phyloP scores from a whole-genome alignment of 805 yeast species.

The Candida sphagnicola region DNA sequence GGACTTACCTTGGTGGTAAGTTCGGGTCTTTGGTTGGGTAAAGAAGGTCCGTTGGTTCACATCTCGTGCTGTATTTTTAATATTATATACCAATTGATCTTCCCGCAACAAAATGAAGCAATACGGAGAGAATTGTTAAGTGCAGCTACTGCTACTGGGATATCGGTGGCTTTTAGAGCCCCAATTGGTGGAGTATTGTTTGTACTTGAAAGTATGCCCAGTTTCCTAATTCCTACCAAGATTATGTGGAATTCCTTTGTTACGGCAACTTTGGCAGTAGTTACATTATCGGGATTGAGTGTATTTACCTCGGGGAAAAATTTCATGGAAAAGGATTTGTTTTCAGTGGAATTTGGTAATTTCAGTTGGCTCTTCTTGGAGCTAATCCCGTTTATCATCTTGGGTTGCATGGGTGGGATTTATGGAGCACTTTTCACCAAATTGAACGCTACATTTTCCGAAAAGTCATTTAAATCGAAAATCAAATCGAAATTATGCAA shows the following conservation, averaged over 20 bases:
- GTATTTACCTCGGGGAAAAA: constrained; percentile 37
- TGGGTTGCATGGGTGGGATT: constrained; percentile 70
- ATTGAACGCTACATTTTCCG: constrained; percentile 35
- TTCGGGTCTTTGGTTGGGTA: constrained; percentile 79
- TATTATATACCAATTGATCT: constrained; percentile 20
- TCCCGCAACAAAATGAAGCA: constrained; percentile 46
- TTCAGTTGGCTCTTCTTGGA: constrained; percentile 72
- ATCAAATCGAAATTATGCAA: constrained; percentile 19
- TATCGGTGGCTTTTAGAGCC: constrained; percentile 79
- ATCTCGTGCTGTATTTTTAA: constrained; percentile 59
- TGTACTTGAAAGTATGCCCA: constrained; percentile 64
- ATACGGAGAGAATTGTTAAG: constrained; percentile 59
- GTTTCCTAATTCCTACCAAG: constrained; percentile 57
- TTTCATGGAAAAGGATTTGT: constrained; percentile 44
- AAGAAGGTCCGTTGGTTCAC: constrained; percentile 85
- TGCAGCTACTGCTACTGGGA: constrained; percentile 81
- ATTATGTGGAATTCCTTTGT: constrained; percentile 84
- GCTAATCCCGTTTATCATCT: constrained; percentile 61
- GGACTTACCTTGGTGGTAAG: constrained; percentile 66
- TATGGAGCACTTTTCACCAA: constrained; percentile 54
- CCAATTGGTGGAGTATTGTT: constrained; percentile 88
- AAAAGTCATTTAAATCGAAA: constrained; percentile 29
- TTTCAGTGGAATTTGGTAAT: constrained; percentile 64
- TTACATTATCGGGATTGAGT: constrained; percentile 45
- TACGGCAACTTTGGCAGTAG: constrained; percentile 69